These are phyloP conservation scores for Neurospora tetrasperma DNA, from an alignment of 495 filamentous ascomycete species.

Conservation along the genomic window DNA sequence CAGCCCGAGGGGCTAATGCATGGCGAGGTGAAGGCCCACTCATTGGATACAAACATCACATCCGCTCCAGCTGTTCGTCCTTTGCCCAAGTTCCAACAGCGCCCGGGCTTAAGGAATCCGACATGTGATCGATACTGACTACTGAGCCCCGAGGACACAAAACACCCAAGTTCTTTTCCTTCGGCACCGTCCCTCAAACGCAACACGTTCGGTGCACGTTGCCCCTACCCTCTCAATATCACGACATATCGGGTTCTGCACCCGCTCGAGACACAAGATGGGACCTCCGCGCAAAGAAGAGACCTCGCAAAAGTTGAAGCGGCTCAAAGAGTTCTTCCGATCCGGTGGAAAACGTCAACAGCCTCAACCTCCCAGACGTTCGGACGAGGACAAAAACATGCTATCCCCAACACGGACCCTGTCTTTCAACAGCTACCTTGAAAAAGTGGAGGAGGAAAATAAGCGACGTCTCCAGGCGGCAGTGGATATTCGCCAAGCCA, in stretches of 20 bases:
- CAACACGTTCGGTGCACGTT: neutral
- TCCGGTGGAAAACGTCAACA: neutral
- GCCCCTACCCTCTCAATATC: neutral
- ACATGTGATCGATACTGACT: neutral
- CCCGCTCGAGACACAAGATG: neutral
- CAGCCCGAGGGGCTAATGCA: neutral
- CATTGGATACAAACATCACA: neutral
- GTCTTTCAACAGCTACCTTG: neutral
- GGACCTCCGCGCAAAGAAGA: neutral
- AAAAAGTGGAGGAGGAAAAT: neutral
- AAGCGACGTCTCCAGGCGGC: neutral
- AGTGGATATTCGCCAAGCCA: neutral
- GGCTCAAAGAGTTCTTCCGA: neutral
- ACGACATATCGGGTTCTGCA: neutral
- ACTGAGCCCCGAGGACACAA: neutral
- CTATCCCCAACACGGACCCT: neutral
- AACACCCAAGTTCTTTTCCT: neutral
- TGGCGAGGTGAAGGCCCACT: neutral
- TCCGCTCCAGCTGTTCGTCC: neutral
- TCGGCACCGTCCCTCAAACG: neutral
- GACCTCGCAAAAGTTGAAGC: neutral
- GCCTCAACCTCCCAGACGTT: neutral
- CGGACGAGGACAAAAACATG: neutral
- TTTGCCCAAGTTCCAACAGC: neutral
- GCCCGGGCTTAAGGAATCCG: neutral